A percentile compares a stretch with the other conserved stretches of the same genome.
These are phyloP conservation scores for Candida ovalis DNA, from an alignment of 805 yeast genomes.

Conservation along the genomic window DNA sequence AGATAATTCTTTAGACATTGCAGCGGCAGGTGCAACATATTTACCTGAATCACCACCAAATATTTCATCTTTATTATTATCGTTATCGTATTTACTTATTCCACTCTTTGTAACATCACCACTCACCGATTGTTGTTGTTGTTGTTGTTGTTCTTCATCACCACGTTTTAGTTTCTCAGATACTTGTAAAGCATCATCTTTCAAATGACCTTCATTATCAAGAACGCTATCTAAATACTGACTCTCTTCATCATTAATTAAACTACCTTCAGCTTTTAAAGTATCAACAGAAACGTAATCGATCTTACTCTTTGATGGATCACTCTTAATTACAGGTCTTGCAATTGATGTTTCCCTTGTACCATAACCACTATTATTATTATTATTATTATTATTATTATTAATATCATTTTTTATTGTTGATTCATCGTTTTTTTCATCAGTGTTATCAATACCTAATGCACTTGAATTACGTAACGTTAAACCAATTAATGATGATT, in stretches of 20 bases:
- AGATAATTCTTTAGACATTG: constrained; percentile 16
- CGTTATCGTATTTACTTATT: constrained; percentile 7
- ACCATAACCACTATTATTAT: constrained; percentile 7
- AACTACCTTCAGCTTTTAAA: constrained; percentile 44
- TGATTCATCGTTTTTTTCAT: no score
- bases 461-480: constrained; percentile 33
- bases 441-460: constrained; percentile 11
- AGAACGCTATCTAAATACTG: constrained; percentile 49
- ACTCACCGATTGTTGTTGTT: not conserved
- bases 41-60: constrained; percentile 32
- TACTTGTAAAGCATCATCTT: constrained; percentile 39
- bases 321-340: constrained; percentile 43
- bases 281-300: constrained; percentile 32
- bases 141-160: not conserved
- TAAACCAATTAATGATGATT: constrained; percentile 53
- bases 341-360: constrained; percentile 26
- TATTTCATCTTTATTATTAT: constrained; percentile 12
- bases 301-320: constrained; percentile 24
- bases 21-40: constrained; percentile 35
- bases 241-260: constrained; percentile 55
- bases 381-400: constrained; percentile 5
- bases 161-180: constrained; percentile 16
- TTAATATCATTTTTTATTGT: constrained; percentile 10
- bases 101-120: constrained; percentile 1
- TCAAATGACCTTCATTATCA: constrained; percentile 52